These are phyloP conservation scores for Tulasnella sp. DNA, from an alignment of 768 basidiomycete genomes.

Conservation along the genomic window DNA sequence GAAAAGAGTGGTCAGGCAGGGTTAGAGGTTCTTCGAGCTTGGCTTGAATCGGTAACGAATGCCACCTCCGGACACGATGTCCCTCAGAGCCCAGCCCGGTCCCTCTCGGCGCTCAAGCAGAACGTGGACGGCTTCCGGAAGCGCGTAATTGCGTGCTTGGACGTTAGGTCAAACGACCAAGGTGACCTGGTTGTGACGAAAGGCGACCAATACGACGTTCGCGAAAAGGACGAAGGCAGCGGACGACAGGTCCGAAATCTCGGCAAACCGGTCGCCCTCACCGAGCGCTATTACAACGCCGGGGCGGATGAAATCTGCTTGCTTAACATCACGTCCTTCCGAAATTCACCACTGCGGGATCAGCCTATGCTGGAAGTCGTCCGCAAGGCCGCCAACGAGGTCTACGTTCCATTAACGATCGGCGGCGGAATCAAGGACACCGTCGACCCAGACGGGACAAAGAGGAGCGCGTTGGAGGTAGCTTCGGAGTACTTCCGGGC, in stretches of 20 bases:
- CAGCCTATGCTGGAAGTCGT: conserved; percentile 99
- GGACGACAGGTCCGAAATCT: conserved; percentile 84
- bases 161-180: conserved; percentile 92
- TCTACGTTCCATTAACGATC: conserved; percentile 98
- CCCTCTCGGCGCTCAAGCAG: conserved; percentile 12
- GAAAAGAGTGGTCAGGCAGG: conserved; percentile 95
- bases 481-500: conserved; percentile 95
- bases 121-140: conserved; percentile 73
- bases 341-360: conserved; percentile 90
- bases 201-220: conserved; percentile 98
- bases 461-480: conserved; percentile 85
- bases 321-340: conserved; percentile 99
- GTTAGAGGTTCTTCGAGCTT: conserved; percentile 73
- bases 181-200: conserved; percentile 99
- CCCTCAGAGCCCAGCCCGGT: conserved; percentile 1
- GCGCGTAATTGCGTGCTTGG: conserved; percentile 95
- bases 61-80: background rate
- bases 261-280: conserved; percentile 93
- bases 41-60: conserved; percentile 56
- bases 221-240: conserved; percentile 64
- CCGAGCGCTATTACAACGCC: conserved; percentile 78
- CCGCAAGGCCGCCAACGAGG: conserved; percentile 79
- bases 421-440: conserved; percentile 98
- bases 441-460: conserved; percentile 92
- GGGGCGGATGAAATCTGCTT: conserved; percentile 97